Percentiles rank a stretch among this genome's conserved stretches.
Conservation (phyloP, 192 early-diverging fungal genomes). For the Umbelopsis vinacea region DNA sequence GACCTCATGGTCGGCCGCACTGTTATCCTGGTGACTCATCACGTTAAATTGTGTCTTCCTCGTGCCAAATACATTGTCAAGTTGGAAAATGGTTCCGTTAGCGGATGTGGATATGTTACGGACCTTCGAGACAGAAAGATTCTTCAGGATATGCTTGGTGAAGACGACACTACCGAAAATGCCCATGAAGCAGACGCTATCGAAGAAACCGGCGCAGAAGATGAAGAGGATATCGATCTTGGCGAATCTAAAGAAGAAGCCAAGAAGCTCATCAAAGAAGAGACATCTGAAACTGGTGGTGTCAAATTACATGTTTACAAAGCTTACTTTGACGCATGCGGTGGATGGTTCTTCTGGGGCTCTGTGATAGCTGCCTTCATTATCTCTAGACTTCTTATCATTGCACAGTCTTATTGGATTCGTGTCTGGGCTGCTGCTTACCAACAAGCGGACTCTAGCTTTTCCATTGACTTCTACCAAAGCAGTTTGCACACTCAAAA, state of each 20-base stretch:
- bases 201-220: constrained; percentile 7
- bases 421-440: constrained; percentile 54
- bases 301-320: constrained; percentile 26
- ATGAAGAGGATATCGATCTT: not conserved
- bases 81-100: constrained; percentile 54
- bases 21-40: constrained; percentile 83
- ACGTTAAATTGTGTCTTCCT: constrained; percentile 61
- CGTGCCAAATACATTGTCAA: constrained; percentile 57
- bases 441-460: not conserved
- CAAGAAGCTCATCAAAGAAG: constrained; percentile 21
- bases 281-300: not conserved
- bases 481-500: not conserved
- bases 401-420: constrained; percentile 57
- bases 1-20: constrained; percentile 77
- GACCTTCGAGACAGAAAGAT: constrained; percentile 40
- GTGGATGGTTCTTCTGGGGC: constrained; percentile 55
- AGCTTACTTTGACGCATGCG: constrained; percentile 25
- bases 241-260: not conserved
- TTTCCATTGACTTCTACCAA: not conserved
- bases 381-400: constrained; percentile 44
- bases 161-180: constrained; percentile 34
- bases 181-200: not conserved
- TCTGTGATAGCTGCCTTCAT: constrained; percentile 44
- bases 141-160: constrained; percentile 38
- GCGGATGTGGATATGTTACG: constrained; percentile 34